Evolutionary conservation across 1,284 basidiomycete genomes (phyloP).

Genomic region (Tilletia walkeri): DNA sequence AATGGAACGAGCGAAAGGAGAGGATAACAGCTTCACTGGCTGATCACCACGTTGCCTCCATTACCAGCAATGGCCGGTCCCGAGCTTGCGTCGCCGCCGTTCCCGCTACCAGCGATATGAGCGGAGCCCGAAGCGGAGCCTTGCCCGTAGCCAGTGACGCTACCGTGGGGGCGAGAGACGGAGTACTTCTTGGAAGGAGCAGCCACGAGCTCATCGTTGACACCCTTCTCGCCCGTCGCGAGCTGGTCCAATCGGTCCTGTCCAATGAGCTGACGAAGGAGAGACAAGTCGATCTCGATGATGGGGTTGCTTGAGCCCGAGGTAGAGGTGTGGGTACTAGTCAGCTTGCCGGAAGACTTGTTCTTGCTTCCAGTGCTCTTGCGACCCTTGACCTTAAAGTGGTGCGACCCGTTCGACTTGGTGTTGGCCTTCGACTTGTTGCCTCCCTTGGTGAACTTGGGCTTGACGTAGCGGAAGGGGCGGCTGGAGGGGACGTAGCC

Average conservation of each 20-base stretch:
- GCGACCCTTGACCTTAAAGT: conserved; percentile 7
- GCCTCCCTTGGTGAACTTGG: background rate
- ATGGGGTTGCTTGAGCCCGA: background rate
- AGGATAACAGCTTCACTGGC: background rate
- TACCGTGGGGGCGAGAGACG: background rate
- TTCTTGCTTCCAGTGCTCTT: background rate
- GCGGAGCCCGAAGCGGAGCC: background rate
- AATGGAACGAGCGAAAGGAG: background rate
- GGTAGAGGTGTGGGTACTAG: background rate
- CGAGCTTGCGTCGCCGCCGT: conserved; percentile 19
- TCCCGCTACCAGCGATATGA: conserved; percentile 10
- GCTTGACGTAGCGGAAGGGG: conserved; percentile 1
- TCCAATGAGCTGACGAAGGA: conserved; percentile 6
- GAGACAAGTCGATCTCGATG: conserved; percentile 8
- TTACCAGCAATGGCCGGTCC: conserved; percentile 14
- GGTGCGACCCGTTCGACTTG: background rate
- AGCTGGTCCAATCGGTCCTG: conserved; percentile 2
- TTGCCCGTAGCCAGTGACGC: background rate
- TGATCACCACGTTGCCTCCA: conserved; percentile 17
- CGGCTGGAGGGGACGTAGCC: background rate
- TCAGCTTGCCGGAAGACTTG: conserved; percentile 8
- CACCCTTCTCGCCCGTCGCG: background rate
- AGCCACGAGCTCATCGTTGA: background rate
- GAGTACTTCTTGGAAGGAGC: background rate
- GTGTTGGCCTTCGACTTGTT: background rate